Conservation (phyloP, 1,139 yeast genomes). For the Pichia sp. region DNA sequence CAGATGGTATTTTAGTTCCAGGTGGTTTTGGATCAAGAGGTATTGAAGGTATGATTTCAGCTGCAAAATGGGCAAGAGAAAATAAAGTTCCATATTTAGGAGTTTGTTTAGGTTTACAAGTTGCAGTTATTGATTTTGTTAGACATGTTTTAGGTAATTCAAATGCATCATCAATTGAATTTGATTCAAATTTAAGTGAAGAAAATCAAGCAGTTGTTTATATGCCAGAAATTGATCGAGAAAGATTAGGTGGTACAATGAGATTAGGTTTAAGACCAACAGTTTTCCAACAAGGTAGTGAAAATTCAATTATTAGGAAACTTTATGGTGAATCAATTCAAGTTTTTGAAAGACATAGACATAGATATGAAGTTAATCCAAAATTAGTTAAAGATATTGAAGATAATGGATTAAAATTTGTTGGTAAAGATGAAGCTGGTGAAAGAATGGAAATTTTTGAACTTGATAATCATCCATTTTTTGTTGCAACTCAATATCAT, state of each 20-base stretch:
- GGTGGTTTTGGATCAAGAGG: conserved; percentile 99
- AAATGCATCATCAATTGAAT: conserved; percentile 80
- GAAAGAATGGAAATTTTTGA: conserved; percentile 94
- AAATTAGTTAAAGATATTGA: conserved; percentile 66
- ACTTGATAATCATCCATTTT: conserved; percentile 74
- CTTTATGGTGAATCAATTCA: conserved; percentile 68
- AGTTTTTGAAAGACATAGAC: conserved; percentile 95
- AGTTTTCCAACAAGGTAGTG: conserved; percentile 62
- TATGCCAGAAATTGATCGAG: conserved; percentile 98
- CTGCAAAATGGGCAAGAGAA: conserved; percentile 97
- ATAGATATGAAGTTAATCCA: conserved; percentile 96
- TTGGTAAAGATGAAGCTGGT: conserved; percentile 88
- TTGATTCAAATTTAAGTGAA: conserved; percentile 57
- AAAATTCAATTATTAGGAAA: conserved; percentile 60
- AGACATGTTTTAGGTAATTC: conserved; percentile 69
- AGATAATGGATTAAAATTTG: conserved; percentile 72
- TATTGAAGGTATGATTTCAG: conserved; percentile 96
- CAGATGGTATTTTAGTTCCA: conserved; percentile 96
- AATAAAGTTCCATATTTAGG: conserved; percentile 92
- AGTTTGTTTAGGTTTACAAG: conserved; percentile 95
- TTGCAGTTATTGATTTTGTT: conserved; percentile 92
- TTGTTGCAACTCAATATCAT: conserved; percentile 94
- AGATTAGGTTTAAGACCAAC: conserved; percentile 93
- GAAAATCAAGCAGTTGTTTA: conserved; percentile 78
- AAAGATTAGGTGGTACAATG: conserved; percentile 98